phyloP scores from a whole-genome alignment of 495 filamentous ascomycete species.

The Penicillium pulvis region DNA sequence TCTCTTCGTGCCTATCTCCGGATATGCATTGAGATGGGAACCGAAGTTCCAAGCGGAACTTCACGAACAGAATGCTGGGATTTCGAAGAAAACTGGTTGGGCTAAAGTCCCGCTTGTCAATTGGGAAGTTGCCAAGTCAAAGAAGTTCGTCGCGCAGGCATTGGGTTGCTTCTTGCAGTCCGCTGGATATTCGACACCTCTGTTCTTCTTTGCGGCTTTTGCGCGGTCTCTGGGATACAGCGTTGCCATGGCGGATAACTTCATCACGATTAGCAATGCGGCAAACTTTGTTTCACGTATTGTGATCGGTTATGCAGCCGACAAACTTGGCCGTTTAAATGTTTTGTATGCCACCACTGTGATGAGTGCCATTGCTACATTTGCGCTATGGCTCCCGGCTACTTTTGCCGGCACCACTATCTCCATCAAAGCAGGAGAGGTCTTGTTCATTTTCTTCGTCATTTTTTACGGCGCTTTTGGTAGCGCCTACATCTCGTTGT shows the following conservation, averaged over 20 bases:
- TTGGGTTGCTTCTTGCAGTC: slow-evolving; percentile 46
- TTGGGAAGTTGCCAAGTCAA: slow-evolving; percentile 38
- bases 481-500: slow-evolving; percentile 45
- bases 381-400: slow-evolving; percentile 52
- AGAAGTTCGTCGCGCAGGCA: slow-evolving; percentile 43
- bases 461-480: slow-evolving; percentile 53
- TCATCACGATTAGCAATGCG: slow-evolving; percentile 57
- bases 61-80: slow-evolving; percentile 25
- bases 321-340: slow-evolving; percentile 54
- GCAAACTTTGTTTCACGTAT: slow-evolving; percentile 56
- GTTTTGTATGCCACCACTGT: slow-evolving; percentile 52
- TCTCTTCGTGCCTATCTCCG: slow-evolving; percentile 47
- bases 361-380: slow-evolving; percentile 45
- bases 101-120: slow-evolving; percentile 38
- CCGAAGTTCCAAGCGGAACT: slow-evolving; percentile 43
- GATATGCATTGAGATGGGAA: slow-evolving; percentile 45
- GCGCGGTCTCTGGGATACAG: slow-evolving; percentile 45
- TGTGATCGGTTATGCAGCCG: slow-evolving; percentile 50
- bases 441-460: slow-evolving; percentile 54
- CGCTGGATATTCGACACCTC: slow-evolving; percentile 44
- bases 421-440: slow-evolving; percentile 24
- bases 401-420: slow-evolving; percentile 28
- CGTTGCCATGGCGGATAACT: slow-evolving; percentile 38
- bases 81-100: slow-evolving; percentile 23
- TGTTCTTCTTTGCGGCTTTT: slow-evolving; percentile 48